phyloP scores from a whole-genome alignment of 2,329 filamentous ascomycete species.

The Mariannaea elegans region DNA sequence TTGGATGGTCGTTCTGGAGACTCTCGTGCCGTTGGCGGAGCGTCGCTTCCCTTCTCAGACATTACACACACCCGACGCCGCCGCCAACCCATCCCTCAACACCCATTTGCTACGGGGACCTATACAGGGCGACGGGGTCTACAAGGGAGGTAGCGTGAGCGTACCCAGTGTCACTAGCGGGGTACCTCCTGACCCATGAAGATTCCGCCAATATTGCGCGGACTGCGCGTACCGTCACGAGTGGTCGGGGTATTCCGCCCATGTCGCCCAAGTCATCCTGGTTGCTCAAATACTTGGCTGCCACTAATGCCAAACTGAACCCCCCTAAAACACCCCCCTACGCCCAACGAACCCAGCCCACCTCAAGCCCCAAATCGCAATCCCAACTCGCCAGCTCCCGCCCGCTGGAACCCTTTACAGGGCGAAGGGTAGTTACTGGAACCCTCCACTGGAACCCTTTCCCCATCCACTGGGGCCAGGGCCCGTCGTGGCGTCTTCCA shows the following conservation, averaged over 20 bases:
- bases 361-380: slow-evolving; percentile 14
- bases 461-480: slow-evolving; percentile 33
- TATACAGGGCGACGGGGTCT: not conserved
- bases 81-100: slow-evolving; percentile 18
- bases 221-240: not conserved
- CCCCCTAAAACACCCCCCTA: slow-evolving; percentile 4
- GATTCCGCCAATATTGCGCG: not conserved
- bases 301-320: slow-evolving; percentile 19
- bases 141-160: not conserved
- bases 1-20: slow-evolving; percentile 35
- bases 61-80: slow-evolving; percentile 24
- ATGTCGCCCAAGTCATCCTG: slow-evolving; percentile 8
- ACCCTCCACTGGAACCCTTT: slow-evolving; percentile 8
- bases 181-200: slow-evolving; percentile 12
- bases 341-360: slow-evolving; percentile 7
- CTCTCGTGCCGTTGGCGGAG: slow-evolving; percentile 40
- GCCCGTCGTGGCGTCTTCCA: slow-evolving; percentile 41
- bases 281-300: not conserved
- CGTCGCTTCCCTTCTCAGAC: slow-evolving; percentile 38
- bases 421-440: not conserved
- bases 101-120: not conserved
- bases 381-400: slow-evolving; percentile 15
- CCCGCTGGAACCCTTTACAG: slow-evolving; percentile 5
- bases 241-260: slow-evolving; percentile 11
- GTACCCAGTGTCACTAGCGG: slow-evolving; percentile 4